Percentiles rank a stretch among this genome's conserved stretches.
Conservation (phyloP, 306 rosid species). For the Dalbergia oliveri region DNA sequence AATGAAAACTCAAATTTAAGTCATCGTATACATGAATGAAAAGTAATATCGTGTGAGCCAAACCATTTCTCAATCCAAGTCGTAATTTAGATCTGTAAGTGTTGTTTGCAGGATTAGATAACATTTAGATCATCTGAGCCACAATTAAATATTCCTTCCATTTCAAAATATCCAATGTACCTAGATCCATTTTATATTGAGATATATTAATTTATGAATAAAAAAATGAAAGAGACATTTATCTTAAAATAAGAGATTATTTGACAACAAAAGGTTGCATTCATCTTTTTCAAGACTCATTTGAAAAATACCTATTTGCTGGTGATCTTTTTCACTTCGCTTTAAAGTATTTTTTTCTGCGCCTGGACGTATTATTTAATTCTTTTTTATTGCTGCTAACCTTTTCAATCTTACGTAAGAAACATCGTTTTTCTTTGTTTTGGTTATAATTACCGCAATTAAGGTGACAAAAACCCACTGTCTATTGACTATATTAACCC, state of each 20-base stretch:
- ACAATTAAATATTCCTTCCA: too few species aligned
- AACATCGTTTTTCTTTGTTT: neutral
- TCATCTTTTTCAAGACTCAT: neutral
- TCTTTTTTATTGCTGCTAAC: neutral
- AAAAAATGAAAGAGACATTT: neutral
- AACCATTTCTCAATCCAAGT: neutral
- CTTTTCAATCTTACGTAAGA: neutral
- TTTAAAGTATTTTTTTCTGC: neutral
- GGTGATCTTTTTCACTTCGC: neutral
- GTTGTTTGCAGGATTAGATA: too few species aligned
- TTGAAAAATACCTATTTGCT: neutral
- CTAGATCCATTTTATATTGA: too few species aligned
- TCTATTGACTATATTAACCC: slow-evolving; percentile 4
- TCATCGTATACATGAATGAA: too few species aligned
- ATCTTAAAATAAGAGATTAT: too few species aligned
- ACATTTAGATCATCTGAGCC: neutral
- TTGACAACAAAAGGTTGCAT: neutral
- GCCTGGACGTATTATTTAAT: too few species aligned
- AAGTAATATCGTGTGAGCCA: too few species aligned
- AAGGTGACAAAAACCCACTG: neutral
- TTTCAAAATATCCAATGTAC: too few species aligned
- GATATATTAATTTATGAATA: too few species aligned
- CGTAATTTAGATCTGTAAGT: too few species aligned
- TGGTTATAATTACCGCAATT: neutral
- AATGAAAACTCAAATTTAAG: too few species aligned